phyloP scores from a whole-genome alignment of 2,329 filamentous ascomycete genomes.

The Fusarium sp. region DNA sequence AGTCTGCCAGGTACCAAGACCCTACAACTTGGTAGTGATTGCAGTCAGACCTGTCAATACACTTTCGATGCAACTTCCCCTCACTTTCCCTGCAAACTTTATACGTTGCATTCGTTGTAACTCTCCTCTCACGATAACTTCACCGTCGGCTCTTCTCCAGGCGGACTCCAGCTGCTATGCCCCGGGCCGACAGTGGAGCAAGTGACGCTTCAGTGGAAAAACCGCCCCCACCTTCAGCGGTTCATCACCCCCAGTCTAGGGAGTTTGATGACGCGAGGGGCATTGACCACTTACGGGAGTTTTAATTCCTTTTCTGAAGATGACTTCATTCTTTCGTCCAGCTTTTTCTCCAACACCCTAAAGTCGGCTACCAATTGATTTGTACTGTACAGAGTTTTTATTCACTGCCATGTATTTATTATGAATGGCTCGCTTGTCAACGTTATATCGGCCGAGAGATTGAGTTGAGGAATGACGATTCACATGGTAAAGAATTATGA shows the following conservation, averaged over 20 bases:
- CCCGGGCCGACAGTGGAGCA: conserved; percentile 13
- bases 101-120: neutral
- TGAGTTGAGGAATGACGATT: neutral
- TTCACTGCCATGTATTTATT: no score
- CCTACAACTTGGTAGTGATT: neutral
- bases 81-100: conserved; percentile 12
- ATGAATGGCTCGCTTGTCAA: neutral
- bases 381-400: no score
- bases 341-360: conserved; percentile 5
- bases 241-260: conserved; percentile 17
- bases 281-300: conserved; percentile 17
- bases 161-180: neutral
- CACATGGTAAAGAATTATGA: neutral
- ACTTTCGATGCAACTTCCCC: no score
- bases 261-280: conserved; percentile 21
- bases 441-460: neutral
- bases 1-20: neutral
- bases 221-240: conserved; percentile 12
- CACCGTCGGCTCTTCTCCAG: neutral
- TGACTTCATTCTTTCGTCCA: conserved; percentile 25
- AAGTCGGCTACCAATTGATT: no score
- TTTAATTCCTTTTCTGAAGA: neutral
- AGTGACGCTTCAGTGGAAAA: conserved; percentile 20
- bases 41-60: neutral
- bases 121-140: conserved; percentile 2